Base-by-base conservation (phyloP, 495 filamentous ascomycete genomes). In the Trichocladium uniseriatum region DNA sequence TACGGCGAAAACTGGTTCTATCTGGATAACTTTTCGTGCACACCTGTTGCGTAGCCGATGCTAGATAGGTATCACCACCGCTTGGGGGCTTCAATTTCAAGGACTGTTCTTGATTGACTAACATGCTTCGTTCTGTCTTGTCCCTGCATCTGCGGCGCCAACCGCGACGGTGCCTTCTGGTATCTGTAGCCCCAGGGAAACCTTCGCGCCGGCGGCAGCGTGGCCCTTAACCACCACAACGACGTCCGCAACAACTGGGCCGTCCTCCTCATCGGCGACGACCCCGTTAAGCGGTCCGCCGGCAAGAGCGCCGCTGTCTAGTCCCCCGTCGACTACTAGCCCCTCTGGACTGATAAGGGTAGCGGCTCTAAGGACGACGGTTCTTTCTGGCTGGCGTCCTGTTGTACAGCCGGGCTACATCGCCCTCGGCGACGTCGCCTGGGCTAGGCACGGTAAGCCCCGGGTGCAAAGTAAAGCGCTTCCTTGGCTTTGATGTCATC, bases 351-450 rank as follows among this genome's bases (percentile, higher is more conserved):
- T 21, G 45, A 48, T 24, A 5, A 28, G n/a, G 34, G 35, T 14
- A 48, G 34, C n/a, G 36, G 36, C 20, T n/a, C 24, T 20, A 38
- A 27, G 1, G 8, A 6, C 4, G 36, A 48, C 45, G 45, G 32
- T 1, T 38, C 45, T 15, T 24, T 48, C n/a, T n/a, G n/a, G n/a
- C 45, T 49, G 46, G 46, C 22, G 37, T 2, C 46, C 46, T 7
- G 8, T 34, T 1, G 14, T 37, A 2, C 46, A 36, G 22, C 5
- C 6, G 0, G 44, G 44, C 34, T 46, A 46, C n/a, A 14, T 46
- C 21, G 5, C 32, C 13, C 32, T 46, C 28, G 44, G 46, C 16
- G 37, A 49, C 38, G 46, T 49, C 20, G 22, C 16, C 36, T 19
- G 5, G 6, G 5, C 5, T n/a, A 20, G 27, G 1, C 11, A 16